Evolutionary conservation across 2,329 filamentous ascomycete species (phyloP), one percentile per base, ranked within the genome.

Genomic region (Colletotrichum horii): DNA sequence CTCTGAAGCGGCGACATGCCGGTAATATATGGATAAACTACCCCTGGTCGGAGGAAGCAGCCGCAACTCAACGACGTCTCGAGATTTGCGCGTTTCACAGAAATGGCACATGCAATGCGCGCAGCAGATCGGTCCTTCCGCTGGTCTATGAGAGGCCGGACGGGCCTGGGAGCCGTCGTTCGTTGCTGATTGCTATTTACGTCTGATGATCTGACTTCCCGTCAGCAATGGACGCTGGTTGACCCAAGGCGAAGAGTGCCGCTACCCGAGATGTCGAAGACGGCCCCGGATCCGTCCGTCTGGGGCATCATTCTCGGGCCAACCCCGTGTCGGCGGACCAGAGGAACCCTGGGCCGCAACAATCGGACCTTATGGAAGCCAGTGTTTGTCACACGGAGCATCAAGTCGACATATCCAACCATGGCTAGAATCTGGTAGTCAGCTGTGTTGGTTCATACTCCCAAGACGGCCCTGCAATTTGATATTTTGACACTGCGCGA

Each of bases 21-120:
- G 62, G 69, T 62, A 72, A 67, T 68, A 38, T 69, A 22, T 72
- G 73, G 69, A 64, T 72, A 71, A 64, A 68, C 19, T 36, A 24
- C 26, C 72, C 69, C 69, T 75, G 69, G 38, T 24, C 30, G 26
- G 24, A 34, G 43, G 43, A 58, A 43, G 62, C 69, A 67, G 69
- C 73, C 73, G 69, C 69, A 72, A 67, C 15, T 71, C 62, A 71
- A 68, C 62, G 38, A 64, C 62, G 66, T 64, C 12, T 64, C 43
- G 56, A 72, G 36, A 66, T 34, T 48, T 66, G 19, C 30, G 15
- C 43, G 36, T 62, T 62, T 56, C 55, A 28, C 11, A 12, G 48
- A 55, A n/a, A 43, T 66, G n/a, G 12, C n/a, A 43, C 5, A 19
- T 43, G 7, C 43, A 61, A 32, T 32, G 19, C 38, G 24, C 48